A percentile compares a stretch with the other conserved stretches of the same genome.
These are phyloP conservation scores for Helotiales sp. DNA, from an alignment of 2,329 filamentous ascomycete species.

Conservation along the genomic window DNA sequence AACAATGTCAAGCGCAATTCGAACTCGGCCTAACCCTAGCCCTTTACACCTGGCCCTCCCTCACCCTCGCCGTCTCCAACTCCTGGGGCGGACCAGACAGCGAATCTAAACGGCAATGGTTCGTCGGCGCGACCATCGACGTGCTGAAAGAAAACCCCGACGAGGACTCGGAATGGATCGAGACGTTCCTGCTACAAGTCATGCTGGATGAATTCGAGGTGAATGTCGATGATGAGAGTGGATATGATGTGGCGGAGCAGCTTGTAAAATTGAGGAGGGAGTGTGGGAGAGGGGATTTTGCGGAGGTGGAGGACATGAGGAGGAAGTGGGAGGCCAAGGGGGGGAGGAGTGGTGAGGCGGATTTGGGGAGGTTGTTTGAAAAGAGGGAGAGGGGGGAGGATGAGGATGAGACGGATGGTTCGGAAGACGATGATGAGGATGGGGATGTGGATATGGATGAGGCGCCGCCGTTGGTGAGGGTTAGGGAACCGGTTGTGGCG, in stretches of 20 bases:
- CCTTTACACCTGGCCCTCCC: constrained; percentile 85
- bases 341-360: constrained; percentile 59
- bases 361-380: constrained; percentile 53
- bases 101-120: constrained; percentile 95
- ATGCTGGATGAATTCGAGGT: constrained; percentile 97
- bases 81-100: constrained; percentile 82
- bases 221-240: constrained; percentile 87
- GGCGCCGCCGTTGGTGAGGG: constrained; percentile 65
- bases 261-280: constrained; percentile 72
- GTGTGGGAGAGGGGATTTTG: constrained; percentile 68
- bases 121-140: constrained; percentile 85
- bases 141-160: constrained; percentile 66
- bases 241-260: constrained; percentile 71
- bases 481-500: constrained; percentile 66
- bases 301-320: constrained; percentile 67
- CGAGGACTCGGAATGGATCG: constrained; percentile 78
- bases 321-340: constrained; percentile 65
- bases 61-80: constrained; percentile 85
- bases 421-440: constrained; percentile 57
- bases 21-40: constrained; percentile 86
- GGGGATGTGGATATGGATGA: constrained; percentile 72
- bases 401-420: constrained; percentile 60
- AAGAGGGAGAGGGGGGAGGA: constrained; percentile 57
- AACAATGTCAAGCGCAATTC: constrained; percentile 67
- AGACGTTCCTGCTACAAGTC: constrained; percentile 83